A percentile compares a stretch with the other conserved stretches of the same genome.
phyloP scores from a whole-genome alignment of 208 protist species.

The Trypanosoma lewisi region DNA sequence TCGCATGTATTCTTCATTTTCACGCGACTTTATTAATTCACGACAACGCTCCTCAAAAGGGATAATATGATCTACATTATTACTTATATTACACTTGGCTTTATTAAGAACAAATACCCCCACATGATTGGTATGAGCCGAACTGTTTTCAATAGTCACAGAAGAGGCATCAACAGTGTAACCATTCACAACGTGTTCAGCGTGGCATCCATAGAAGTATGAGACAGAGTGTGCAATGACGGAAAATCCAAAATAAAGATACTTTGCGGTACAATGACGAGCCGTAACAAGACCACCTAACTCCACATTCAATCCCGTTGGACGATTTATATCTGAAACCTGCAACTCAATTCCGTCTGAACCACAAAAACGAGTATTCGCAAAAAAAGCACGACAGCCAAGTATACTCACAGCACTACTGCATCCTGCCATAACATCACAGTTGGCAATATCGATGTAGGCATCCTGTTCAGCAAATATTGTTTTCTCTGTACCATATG shows the following conservation, averaged over 20 bases:
- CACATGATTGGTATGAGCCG: slow-evolving; percentile 58
- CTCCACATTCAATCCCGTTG: slow-evolving; percentile 69
- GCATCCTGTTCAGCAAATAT: slow-evolving; percentile 77
- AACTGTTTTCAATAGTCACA: slow-evolving; percentile 68
- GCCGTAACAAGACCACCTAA: slow-evolving; percentile 62
- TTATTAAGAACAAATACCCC: slow-evolving; percentile 64
- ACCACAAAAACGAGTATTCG: slow-evolving; percentile 42
- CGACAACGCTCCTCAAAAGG: slow-evolving; percentile 37
- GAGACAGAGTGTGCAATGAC: slow-evolving; percentile 73
- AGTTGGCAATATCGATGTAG: slow-evolving; percentile 49
- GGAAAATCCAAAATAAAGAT: slow-evolving; percentile 77
- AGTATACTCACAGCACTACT: slow-evolving; percentile 58
- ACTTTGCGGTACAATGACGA: slow-evolving; percentile 40
- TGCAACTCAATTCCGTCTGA: slow-evolving; percentile 3
- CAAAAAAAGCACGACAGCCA: slow-evolving; percentile 53
- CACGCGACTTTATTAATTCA: slow-evolving; percentile 21
- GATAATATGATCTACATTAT: slow-evolving; percentile 30
- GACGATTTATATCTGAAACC: slow-evolving; percentile 30
- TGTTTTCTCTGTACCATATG: slow-evolving; percentile 42
- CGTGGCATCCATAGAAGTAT: slow-evolving; percentile 67
- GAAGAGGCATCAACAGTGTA: slow-evolving; percentile 77
- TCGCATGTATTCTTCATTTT: not conserved
- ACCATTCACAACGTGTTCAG: slow-evolving; percentile 68
- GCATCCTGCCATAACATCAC: slow-evolving; percentile 44
- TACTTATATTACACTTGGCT: slow-evolving; percentile 63